phyloP scores from a whole-genome alignment of 169 alveolate genomes.

The Sarcocystis neurona region DNA sequence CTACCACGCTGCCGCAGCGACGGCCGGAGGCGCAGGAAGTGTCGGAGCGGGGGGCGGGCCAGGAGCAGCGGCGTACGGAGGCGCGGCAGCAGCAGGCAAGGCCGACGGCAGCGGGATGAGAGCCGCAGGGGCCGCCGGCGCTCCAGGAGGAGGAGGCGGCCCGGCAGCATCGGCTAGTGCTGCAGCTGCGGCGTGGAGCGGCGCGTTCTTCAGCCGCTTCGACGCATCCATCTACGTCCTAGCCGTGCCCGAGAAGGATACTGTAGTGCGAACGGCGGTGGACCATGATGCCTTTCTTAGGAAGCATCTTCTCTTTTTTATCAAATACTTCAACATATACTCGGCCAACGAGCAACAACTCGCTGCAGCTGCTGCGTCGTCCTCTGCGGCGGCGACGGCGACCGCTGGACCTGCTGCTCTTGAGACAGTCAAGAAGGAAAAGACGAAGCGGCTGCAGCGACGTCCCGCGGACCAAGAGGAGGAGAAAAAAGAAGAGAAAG shows the following conservation, averaged over 20 bases:
- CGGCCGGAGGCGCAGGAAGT: conserved; percentile 14
- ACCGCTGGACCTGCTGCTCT: neutral
- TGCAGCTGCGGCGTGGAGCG: conserved; percentile 12
- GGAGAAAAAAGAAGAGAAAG: neutral
- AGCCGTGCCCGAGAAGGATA: conserved; percentile 34
- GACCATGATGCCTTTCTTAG: conserved; percentile 30
- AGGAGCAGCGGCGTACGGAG: neutral
- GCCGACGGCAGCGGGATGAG: too few relatives aligned
- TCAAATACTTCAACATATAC: conserved; percentile 40
- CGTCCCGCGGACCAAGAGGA: neutral
- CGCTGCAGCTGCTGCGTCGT: neutral
- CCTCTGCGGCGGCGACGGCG: neutral
- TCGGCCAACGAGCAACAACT: neutral
- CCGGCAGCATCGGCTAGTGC: neutral
- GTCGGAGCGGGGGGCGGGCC: conserved; percentile 6
- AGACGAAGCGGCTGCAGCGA: conserved; percentile 19
- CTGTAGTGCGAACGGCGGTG: neutral
- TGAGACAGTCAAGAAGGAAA: neutral
- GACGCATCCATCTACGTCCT: conserved; percentile 26
- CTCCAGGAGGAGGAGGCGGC: neutral
- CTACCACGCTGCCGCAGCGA: neutral
- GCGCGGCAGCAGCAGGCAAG: too few relatives aligned
- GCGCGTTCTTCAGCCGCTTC: conserved; percentile 21
- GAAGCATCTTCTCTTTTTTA: conserved; percentile 22
- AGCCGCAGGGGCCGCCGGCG: neutral